Conservation (phyloP, 495 filamentous ascomycete genomes). For the Penicillium paxilli region DNA sequence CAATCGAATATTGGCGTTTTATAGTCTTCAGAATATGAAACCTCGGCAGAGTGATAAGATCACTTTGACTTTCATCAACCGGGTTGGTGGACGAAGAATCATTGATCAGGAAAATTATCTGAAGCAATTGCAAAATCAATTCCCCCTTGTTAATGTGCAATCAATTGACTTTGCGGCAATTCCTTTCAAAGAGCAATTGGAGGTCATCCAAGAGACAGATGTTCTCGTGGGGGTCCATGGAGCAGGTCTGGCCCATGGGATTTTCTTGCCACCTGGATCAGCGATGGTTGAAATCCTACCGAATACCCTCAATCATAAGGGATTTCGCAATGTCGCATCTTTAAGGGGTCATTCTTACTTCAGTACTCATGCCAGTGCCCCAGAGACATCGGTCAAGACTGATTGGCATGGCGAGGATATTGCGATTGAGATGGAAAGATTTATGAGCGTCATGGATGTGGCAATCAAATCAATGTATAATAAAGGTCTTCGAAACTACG, state of each 20-base stretch:
- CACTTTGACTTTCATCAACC: conserved; percentile 36
- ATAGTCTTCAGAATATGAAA: conserved; percentile 9
- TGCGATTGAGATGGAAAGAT: conserved; percentile 14
- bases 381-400: not conserved
- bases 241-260: conserved; percentile 38
- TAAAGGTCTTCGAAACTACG: conserved; percentile 10
- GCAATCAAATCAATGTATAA: conserved; percentile 24
- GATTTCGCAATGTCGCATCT: conserved; percentile 37
- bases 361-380: conserved; percentile 20
- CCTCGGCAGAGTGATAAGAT: conserved; percentile 14
- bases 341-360: conserved; percentile 31
- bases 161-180: conserved; percentile 37
- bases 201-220: conserved; percentile 30
- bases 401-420: conserved; percentile 25
- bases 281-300: conserved; percentile 42
- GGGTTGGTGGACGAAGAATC: conserved; percentile 27
- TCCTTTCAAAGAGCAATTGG: conserved; percentile 33
- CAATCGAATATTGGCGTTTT: conserved; percentile 26
- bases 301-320: conserved; percentile 28
- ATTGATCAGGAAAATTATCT: conserved; percentile 25
- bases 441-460: conserved; percentile 15
- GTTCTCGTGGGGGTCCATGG: conserved; percentile 42
- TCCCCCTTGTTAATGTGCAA: conserved; percentile 27
- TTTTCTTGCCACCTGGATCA: conserved; percentile 33
- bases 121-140: conserved; percentile 15